Evolutionary conservation across 2,329 filamentous ascomycete species (phyloP), one percentile per base, ranked within the genome.

Genomic region (Thermochaetoides dissita): DNA sequence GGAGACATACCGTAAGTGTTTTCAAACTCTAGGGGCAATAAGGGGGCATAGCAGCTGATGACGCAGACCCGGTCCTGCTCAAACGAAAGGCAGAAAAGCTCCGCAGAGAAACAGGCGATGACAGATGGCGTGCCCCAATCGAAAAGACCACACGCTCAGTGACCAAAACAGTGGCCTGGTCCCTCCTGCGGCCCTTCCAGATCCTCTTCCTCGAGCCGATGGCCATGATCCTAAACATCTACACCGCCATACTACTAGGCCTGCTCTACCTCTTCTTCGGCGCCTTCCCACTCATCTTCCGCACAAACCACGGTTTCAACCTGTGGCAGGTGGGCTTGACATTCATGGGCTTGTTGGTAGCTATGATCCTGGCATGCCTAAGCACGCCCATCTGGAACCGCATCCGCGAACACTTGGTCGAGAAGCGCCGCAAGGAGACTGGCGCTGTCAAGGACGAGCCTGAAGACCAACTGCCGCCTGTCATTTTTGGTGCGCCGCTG

Each of bases 221-320:
- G 85, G 84, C 80, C 46, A 66, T 91, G 44, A 77, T 78, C 51
- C 75, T 95, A 28, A 91, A 86, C 60, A 63, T 91, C 17, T 83
- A 88, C 52, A 84, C 84, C 1, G 85, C 86, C 34, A 75, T 95
- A 41, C 66, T 94, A n/a, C 68, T 94, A 7, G 88, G 87, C 6
- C 81, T 94, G 36, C 64, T 94, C 2, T 94, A 94, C 57, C 74
- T 94, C 34, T 94, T 93, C 66, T 93, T 94, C 58, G 86, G 86
- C 12, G 86, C 87, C 0, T 94, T 94, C 54, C 74, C 81, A 6
- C 65, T 93, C 36, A 78, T 94, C 10, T 94, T 94, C 55, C 59
- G 68, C 28, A 73, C 70, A 36, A 78, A 82, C 37, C 81, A 93
- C 57, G 77, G 74, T 12, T 87, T 94, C 64, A 76, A 75, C 41